Evolutionary conservation across 1,139 yeast genomes (phyloP).

Genomic region (Kodamaea plutei): DNA sequence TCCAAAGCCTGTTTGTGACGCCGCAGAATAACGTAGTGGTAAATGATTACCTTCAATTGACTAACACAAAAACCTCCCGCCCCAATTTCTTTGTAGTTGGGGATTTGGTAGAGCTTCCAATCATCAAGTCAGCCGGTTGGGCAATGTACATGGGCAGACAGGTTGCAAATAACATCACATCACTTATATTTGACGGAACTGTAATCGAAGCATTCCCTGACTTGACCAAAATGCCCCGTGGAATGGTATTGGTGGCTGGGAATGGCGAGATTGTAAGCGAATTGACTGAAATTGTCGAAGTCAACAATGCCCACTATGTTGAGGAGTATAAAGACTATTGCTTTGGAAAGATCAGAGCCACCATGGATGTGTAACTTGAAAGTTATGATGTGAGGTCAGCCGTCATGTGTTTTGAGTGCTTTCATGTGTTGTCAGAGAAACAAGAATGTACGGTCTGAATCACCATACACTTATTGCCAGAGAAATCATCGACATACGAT

Average conservation of each 20-base stretch:
- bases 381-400: no score
- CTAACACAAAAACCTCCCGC: conserved; percentile 11
- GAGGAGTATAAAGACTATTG: conserved; percentile 40
- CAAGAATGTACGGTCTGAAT: no score
- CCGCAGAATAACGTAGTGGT: conserved; percentile 26
- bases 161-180: conserved; percentile 37
- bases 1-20: conserved; percentile 22
- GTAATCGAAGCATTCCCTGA: conserved; percentile 37
- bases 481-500: no score
- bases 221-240: conserved; percentile 30
- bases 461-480: no score
- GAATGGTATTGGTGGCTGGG: conserved; percentile 45
- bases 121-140: conserved; percentile 47
- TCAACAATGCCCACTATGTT: conserved; percentile 34
- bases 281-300: conserved; percentile 31
- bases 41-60: conserved; percentile 37
- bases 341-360: conserved; percentile 23
- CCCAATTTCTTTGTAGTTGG: conserved; percentile 36
- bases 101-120: conserved; percentile 38
- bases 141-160: conserved; percentile 44
- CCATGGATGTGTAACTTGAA: conserved; percentile 15
- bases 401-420: no score
- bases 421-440: no score
- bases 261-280: conserved; percentile 40
- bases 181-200: conserved; percentile 25